These are phyloP conservation scores for Exophiala aquamarina DNA, from an alignment of 2,329 filamentous ascomycete species.

Conservation along the genomic window DNA sequence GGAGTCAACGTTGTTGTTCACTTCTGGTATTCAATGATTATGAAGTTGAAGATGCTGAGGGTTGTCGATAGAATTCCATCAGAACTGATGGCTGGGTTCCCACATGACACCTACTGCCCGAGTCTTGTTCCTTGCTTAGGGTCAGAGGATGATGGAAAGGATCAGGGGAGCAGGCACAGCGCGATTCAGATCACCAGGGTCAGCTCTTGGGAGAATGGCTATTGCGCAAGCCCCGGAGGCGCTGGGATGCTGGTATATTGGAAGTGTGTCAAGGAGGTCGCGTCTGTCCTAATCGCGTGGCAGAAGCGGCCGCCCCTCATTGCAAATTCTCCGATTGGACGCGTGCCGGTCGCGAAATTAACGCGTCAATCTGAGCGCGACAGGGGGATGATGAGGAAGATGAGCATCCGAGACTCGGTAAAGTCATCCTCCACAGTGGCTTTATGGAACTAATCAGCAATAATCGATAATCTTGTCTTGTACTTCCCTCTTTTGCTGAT, in stretches of 20 bases:
- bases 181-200: not conserved
- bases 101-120: too few species aligned
- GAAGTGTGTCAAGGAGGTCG: slow-evolving; percentile 19
- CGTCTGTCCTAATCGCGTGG: slow-evolving; percentile 23
- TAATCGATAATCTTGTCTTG: too few species aligned
- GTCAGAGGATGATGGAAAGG: slow-evolving; percentile 1
- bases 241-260: slow-evolving; percentile 5
- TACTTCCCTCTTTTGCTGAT: too few species aligned
- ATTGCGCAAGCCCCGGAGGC: slow-evolving; percentile 8
- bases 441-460: too few species aligned
- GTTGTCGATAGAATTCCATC: too few species aligned
- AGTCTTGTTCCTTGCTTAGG: slow-evolving; percentile 1
- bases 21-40: too few species aligned
- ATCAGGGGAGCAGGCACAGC: slow-evolving; percentile 14
- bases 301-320: slow-evolving; percentile 1
- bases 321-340: slow-evolving; percentile 22
- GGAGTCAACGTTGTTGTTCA: too few species aligned
- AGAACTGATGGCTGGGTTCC: too few species aligned
- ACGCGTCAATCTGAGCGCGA: slow-evolving; percentile 24
- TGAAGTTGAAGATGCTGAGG: too few species aligned
- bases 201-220: slow-evolving; percentile 5
- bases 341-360: slow-evolving; percentile 22
- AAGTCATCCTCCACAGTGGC: too few species aligned
- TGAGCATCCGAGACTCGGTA: too few species aligned
- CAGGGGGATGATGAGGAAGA: not conserved